Conservation (phyloP, 805 yeast genomes). For the Hanseniaspora hatyaiensis region DNA sequence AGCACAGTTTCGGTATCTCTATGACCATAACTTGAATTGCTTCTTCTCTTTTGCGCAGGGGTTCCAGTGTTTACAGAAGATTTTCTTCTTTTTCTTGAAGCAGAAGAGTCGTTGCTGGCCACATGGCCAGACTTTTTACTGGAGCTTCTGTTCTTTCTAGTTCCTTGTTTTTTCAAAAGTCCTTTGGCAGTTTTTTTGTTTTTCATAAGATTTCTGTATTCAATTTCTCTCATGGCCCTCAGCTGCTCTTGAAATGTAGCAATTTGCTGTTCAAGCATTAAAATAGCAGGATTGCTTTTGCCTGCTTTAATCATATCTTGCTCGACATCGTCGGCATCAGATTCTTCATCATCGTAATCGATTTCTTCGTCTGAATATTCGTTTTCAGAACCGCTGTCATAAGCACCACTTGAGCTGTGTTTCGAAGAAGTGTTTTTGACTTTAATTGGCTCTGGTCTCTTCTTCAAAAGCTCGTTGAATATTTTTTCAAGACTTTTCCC, state of each 20-base stretch:
- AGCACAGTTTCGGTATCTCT: conserved; percentile 19
- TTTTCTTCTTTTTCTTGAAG: conserved; percentile 16
- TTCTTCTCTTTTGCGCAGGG: conserved; percentile 21
- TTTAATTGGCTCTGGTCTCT: conserved; percentile 42
- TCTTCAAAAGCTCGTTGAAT: conserved; percentile 80
- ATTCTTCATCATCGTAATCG: conserved; percentile 26
- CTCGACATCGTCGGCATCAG: conserved; percentile 41
- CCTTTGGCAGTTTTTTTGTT: conserved; percentile 39
- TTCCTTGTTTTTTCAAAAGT: conserved; percentile 31
- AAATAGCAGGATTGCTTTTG: conserved; percentile 79
- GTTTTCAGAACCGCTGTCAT: conserved; percentile 24
- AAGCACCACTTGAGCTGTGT: too few relatives aligned
- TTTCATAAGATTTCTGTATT: conserved; percentile 52
- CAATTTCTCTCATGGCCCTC: conserved; percentile 68
- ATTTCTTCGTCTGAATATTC: conserved; percentile 31
- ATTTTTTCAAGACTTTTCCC: conserved; percentile 82
- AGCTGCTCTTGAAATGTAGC: conserved; percentile 76
- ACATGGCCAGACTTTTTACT: conserved; percentile 13
- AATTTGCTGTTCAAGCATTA: conserved; percentile 76
- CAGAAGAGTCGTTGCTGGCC: conserved; percentile 15
- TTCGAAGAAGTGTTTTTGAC: too few relatives aligned
- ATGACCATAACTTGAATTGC: conserved; percentile 17
- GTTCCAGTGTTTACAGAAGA: conserved; percentile 16
- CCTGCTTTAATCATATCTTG: conserved; percentile 49
- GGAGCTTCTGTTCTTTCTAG: conserved; percentile 31